Percentiles rank a stretch among this genome's conserved stretches.
Evolutionary conservation across 345 rosid species (phyloP).

Genomic region (Chamaenerion angustifolium): DNA sequence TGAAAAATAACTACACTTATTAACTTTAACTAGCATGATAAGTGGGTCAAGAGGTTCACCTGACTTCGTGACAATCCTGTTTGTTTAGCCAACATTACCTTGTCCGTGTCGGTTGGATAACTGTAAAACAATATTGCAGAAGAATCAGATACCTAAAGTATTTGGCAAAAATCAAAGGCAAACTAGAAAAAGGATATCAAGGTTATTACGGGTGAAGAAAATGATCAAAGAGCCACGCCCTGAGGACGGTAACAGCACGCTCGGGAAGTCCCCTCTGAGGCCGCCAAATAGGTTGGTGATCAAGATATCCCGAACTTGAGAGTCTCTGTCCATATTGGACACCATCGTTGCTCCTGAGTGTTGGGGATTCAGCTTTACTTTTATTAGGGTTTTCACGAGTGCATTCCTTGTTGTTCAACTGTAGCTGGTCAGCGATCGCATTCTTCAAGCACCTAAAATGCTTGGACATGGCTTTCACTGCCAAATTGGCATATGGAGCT

Average conservation of each 20-base stretch:
- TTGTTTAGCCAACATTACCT: constrained; percentile 80
- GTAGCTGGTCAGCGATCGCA: constrained; percentile 71
- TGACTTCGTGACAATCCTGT: constrained; percentile 83
- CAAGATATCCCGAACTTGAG: constrained; percentile 28
- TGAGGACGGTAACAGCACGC: no score
- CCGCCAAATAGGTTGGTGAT: constrained; percentile 79
- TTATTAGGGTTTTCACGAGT: constrained; percentile 18
- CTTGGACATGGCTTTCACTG: constrained; percentile 64
- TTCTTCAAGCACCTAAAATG: constrained; percentile 66
- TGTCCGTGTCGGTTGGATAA: constrained; percentile 87
- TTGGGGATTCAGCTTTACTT: constrained; percentile 22
- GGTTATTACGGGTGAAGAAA: no score
- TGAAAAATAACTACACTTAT: no score
- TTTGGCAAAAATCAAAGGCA: not conserved
- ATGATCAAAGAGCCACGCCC: no score
- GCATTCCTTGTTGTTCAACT: constrained; percentile 24
- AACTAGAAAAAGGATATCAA: not conserved
- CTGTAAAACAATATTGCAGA: constrained; percentile 20
- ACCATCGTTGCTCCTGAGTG: constrained; percentile 32
- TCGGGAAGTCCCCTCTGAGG: not conserved
- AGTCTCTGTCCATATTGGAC: constrained; percentile 27
- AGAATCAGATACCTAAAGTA: not conserved
- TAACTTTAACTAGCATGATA: no score
- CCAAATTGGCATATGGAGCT: constrained; percentile 56
- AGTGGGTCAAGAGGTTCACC: constrained; percentile 19